These are phyloP conservation scores for Penicillium malachiteum DNA, from an alignment of 495 filamentous ascomycete genomes.

Conservation along the genomic window DNA sequence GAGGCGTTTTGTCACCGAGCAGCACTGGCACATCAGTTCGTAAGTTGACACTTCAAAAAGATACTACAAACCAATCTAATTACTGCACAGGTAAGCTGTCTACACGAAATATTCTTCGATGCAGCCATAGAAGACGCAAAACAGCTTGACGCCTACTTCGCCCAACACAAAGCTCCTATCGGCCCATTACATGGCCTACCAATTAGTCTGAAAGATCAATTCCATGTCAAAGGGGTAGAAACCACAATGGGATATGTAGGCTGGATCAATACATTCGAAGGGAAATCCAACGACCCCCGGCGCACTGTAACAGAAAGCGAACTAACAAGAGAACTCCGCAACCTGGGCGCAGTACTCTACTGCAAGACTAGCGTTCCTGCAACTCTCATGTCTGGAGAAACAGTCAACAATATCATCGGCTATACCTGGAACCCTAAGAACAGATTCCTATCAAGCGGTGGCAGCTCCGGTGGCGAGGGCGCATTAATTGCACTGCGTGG, in stretches of 20 bases:
- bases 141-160: conserved; percentile 56
- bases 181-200: conserved; percentile 67
- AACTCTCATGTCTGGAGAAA: conserved; percentile 62
- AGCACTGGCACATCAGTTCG: conserved; percentile 56
- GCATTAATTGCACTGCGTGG: conserved; percentile 56
- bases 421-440: conserved; percentile 54
- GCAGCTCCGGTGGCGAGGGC: conserved; percentile 65
- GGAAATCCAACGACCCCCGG: conserved; percentile 40
- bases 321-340: conserved; percentile 52
- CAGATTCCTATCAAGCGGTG: conserved; percentile 46
- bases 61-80: no score
- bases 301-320: conserved; percentile 44
- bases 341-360: conserved; percentile 60
- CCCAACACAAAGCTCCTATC: conserved; percentile 43
- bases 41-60: no score
- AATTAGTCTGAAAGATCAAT: conserved; percentile 68
- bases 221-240: conserved; percentile 64
- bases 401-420: conserved; percentile 54
- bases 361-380: conserved; percentile 65
- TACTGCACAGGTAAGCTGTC: conserved; percentile 58
- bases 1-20: conserved; percentile 58
- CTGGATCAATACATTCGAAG: conserved; percentile 54
- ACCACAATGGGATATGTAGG: conserved; percentile 64
- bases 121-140: conserved; percentile 58
- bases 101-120: conserved; percentile 65